Evolutionary conservation across 2,329 filamentous ascomycete genomes (phyloP).

Genomic region (Bipolaris cookei): DNA sequence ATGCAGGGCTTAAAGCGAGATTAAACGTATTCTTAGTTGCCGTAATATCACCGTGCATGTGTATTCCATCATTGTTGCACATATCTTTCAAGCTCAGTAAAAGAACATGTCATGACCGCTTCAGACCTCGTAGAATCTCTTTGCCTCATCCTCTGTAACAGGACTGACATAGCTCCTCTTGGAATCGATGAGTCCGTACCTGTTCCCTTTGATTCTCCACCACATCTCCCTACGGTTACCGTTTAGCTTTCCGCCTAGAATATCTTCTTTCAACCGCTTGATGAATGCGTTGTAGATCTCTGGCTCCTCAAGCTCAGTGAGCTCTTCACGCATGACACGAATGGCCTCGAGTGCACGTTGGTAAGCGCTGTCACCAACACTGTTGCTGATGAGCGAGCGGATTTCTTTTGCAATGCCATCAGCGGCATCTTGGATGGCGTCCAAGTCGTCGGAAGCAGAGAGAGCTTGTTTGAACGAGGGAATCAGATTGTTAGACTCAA

Average conservation of each 20-base stretch:
- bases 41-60: background rate
- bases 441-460: constrained; percentile 63
- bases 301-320: constrained; percentile 77
- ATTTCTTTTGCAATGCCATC: constrained; percentile 79
- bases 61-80: background rate
- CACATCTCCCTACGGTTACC: constrained; percentile 84
- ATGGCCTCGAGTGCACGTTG: constrained; percentile 76
- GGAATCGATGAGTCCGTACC: constrained; percentile 75
- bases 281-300: constrained; percentile 78
- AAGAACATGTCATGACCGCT: background rate
- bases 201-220: constrained; percentile 71
- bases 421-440: constrained; percentile 69
- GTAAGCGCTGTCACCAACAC: constrained; percentile 78
- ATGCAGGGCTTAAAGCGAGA: background rate
- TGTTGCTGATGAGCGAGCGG: constrained; percentile 70
- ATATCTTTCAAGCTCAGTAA: background rate
- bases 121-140: constrained; percentile 40
- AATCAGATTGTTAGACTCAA: constrained; percentile 76
- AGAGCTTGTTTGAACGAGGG: constrained; percentile 89
- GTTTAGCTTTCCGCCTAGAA: constrained; percentile 72
- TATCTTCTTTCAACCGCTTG: constrained; percentile 70
- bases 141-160: constrained; percentile 74
- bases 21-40: background rate
- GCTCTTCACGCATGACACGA: constrained; percentile 76
- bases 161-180: constrained; percentile 67